These are phyloP conservation scores for Setaria italica DNA, from an alignment of 202 grass and related monocot genomes.

Conservation along the genomic window DNA sequence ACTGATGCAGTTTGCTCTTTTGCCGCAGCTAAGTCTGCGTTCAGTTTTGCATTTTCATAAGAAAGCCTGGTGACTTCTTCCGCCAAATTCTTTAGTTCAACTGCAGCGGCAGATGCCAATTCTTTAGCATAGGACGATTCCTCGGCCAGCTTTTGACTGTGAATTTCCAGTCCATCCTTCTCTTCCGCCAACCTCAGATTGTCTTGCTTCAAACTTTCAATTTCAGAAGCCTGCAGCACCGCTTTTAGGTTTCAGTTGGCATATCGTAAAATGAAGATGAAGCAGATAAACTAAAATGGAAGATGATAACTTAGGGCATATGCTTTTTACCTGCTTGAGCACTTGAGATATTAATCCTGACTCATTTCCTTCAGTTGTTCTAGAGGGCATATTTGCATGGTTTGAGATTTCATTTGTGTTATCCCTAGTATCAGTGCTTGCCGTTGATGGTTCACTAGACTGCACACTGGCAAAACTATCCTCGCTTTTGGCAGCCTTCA, in stretches of 20 bases:
- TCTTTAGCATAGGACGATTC: slow-evolving; percentile 98
- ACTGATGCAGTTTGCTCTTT: slow-evolving; percentile 59
- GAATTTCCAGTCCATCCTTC: slow-evolving; percentile 89
- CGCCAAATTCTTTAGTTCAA: slow-evolving; percentile 94
- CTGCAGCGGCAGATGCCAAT: slow-evolving; percentile 91
- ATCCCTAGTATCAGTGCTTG: slow-evolving; percentile 49
- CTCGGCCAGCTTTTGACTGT: slow-evolving; percentile 87
- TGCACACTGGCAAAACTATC: slow-evolving; percentile 41
- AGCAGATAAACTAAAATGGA: slow-evolving; percentile 22
- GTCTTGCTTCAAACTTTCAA: slow-evolving; percentile 96
- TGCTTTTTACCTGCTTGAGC: slow-evolving; percentile 71
- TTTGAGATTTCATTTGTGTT: slow-evolving; percentile 48
- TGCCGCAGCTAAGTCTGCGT: slow-evolving; percentile 55
- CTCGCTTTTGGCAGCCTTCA: slow-evolving; percentile 53
- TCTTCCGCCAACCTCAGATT: slow-evolving; percentile 76
- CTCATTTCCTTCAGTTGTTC: slow-evolving; percentile 54
- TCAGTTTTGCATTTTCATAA: slow-evolving; percentile 91
- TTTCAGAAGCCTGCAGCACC: slow-evolving; percentile 73
- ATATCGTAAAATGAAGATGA: slow-evolving; percentile 17
- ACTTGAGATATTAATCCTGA: slow-evolving; percentile 72
- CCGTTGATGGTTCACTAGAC: slow-evolving; percentile 56
- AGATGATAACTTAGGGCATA: slow-evolving; percentile 16
- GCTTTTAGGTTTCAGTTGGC: slow-evolving; percentile 32
- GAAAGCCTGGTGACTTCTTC: slow-evolving; percentile 99
- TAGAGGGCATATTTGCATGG: slow-evolving; percentile 45